Evolutionary conservation across 2,329 filamentous ascomycete species (phyloP).

Genomic region (Pseudocercospora vitis): DNA sequence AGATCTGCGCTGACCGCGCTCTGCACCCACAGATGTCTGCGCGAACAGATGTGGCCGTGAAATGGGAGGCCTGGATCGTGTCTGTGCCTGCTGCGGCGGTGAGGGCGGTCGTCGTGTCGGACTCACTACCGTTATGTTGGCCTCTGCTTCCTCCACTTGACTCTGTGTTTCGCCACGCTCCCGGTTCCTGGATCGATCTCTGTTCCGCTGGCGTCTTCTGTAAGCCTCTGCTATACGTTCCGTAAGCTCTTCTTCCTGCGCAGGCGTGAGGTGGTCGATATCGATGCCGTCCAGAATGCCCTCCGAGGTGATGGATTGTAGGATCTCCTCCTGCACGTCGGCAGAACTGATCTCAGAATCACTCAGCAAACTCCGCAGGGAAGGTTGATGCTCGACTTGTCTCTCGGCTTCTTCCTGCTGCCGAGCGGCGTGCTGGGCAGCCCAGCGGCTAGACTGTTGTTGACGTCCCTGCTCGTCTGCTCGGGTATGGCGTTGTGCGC

Average conservation of each 20-base stretch:
- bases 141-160: slow-evolving; percentile 10
- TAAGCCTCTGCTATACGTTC: slow-evolving; percentile 89
- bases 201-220: slow-evolving; percentile 68
- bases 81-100: slow-evolving; percentile 34
- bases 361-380: slow-evolving; percentile 79
- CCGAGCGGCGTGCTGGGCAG: slow-evolving; percentile 18
- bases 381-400: slow-evolving; percentile 81
- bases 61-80: slow-evolving; percentile 43
- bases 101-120: slow-evolving; percentile 17
- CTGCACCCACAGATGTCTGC: slow-evolving; percentile 39
- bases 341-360: slow-evolving; percentile 72
- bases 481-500: neutral
- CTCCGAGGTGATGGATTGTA: slow-evolving; percentile 84
- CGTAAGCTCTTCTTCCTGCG: slow-evolving; percentile 84
- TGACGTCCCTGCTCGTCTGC: slow-evolving; percentile 13
- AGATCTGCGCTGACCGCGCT: slow-evolving; percentile 45
- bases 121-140: slow-evolving; percentile 1
- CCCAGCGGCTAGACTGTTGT: slow-evolving; percentile 16
- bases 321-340: slow-evolving; percentile 83
- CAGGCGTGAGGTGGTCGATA: slow-evolving; percentile 79
- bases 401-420: slow-evolving; percentile 29
- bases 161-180: slow-evolving; percentile 14
- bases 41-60: slow-evolving; percentile 50
- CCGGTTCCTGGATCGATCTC: slow-evolving; percentile 34
- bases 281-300: slow-evolving; percentile 86